These are phyloP conservation scores for Ascochyta koolunga DNA, from an alignment of 2,329 filamentous ascomycete genomes.

Conservation along the genomic window DNA sequence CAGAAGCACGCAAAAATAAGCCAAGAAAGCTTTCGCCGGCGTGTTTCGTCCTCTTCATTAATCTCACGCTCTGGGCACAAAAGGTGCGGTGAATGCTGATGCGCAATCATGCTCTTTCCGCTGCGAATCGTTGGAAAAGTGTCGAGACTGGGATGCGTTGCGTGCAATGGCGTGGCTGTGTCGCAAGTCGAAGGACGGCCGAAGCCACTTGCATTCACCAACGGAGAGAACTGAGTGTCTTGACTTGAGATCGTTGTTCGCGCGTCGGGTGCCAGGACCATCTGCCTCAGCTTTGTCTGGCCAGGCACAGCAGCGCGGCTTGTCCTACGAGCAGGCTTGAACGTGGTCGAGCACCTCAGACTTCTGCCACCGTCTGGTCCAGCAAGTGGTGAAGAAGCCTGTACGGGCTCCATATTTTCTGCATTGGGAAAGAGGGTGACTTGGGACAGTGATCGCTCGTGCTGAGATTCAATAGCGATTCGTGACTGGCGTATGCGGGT, in stretches of 20 bases:
- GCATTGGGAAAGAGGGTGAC: constrained; percentile 26
- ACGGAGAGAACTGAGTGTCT: constrained; percentile 28
- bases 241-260: constrained; percentile 28
- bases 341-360: constrained; percentile 25
- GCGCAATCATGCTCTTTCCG: neutral
- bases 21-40: constrained; percentile 41
- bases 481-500: constrained; percentile 25
- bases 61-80: constrained; percentile 35
- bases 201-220: constrained; percentile 22
- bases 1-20: constrained; percentile 42
- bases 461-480: neutral
- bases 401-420: constrained; percentile 19
- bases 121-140: constrained; percentile 18
- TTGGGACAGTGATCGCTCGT: constrained; percentile 33
- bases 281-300: constrained; percentile 43
- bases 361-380: constrained; percentile 17
- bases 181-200: constrained; percentile 41
- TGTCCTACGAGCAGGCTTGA: constrained; percentile 23
- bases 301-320: constrained; percentile 41
- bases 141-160: constrained; percentile 23
- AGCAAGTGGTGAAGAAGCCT: constrained; percentile 18
- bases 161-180: constrained; percentile 36
- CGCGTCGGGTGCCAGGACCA: constrained; percentile 39
- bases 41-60: constrained; percentile 32
- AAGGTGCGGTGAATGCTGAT: constrained; percentile 37